Conservation (phyloP, 2,329 filamentous ascomycete genomes). For the Arthroderma sp. region DNA sequence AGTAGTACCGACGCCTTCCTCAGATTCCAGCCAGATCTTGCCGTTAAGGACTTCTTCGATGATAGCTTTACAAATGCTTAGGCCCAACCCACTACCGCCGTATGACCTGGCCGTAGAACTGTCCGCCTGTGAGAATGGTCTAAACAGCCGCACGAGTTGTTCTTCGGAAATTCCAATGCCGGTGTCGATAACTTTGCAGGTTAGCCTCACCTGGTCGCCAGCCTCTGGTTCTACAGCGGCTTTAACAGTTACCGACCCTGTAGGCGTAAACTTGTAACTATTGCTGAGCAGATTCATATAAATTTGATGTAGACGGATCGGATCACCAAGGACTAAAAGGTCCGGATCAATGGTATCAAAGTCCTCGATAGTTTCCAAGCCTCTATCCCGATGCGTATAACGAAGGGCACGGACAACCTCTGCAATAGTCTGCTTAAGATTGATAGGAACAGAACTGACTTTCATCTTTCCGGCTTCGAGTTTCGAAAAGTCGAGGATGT, state of each 20-base stretch:
- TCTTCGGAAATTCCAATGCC: constrained; percentile 74
- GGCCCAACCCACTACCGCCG: constrained; percentile 75
- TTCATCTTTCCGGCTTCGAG: constrained; percentile 78
- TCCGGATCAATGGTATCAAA: constrained; percentile 46
- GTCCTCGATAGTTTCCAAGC: constrained; percentile 48
- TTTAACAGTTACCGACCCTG: constrained; percentile 72
- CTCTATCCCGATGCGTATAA: constrained; percentile 49
- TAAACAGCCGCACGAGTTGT: constrained; percentile 72
- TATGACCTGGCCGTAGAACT: constrained; percentile 82
- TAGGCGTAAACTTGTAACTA: constrained; percentile 85
- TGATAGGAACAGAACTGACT: constrained; percentile 70
- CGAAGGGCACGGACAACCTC: constrained; percentile 51
- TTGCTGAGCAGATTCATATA: constrained; percentile 72
- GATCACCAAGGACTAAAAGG: constrained; percentile 67
- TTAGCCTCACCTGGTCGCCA: constrained; percentile 56
- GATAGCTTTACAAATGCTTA: constrained; percentile 89
- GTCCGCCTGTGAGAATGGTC: constrained; percentile 86
- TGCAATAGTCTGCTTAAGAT: constrained; percentile 53
- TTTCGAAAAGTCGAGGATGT: constrained; percentile 83
- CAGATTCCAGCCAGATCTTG: constrained; percentile 67
- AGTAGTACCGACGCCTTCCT: constrained; percentile 46
- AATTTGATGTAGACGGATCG: constrained; percentile 70
- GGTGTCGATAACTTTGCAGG: constrained; percentile 77
- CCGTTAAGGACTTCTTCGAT: constrained; percentile 88
- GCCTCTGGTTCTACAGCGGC: constrained; percentile 61